Evolutionary conservation across 176 grass and related monocot genomes (phyloP).

Genomic region (Melocanna baccifera): DNA sequence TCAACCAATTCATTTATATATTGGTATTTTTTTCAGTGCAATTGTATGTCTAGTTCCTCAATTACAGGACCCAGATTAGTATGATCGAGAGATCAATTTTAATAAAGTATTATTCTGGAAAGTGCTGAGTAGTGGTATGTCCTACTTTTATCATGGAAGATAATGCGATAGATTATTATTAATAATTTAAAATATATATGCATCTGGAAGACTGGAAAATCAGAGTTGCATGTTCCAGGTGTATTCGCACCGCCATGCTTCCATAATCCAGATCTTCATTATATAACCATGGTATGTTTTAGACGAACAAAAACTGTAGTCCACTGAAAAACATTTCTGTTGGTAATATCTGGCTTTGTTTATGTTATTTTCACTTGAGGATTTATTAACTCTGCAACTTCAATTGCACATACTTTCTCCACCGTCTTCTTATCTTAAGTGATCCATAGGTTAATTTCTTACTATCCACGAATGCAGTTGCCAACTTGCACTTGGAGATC

Average conservation of each 20-base stretch:
- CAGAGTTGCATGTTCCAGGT: conserved; percentile 11
- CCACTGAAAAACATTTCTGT: background rate
- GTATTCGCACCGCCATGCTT: background rate
- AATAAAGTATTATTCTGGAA: background rate
- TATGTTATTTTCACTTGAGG: conserved; percentile 24
- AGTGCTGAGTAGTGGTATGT: background rate
- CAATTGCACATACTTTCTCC: conserved; percentile 14
- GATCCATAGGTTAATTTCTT: conserved; percentile 19
- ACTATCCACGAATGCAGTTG: conserved; percentile 51
- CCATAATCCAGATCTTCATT: background rate
- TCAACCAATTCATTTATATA: background rate
- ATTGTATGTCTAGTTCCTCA: background rate
- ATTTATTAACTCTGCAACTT: conserved; percentile 10
- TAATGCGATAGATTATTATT: background rate
- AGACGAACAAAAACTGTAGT: conserved; percentile 6
- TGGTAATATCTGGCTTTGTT: background rate
- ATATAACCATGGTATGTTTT: conserved; percentile 7
- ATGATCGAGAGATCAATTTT: background rate
- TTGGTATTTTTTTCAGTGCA: background rate
- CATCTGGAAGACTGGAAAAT: background rate
- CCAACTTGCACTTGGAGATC: conserved; percentile 72
- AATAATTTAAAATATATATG: background rate
- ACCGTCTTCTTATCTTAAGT: background rate
- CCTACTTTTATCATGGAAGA: conserved; percentile 25
- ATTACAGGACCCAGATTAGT: background rate